Base-by-base conservation (phyloP, 805 yeast species). In the Cyberlindnera suaveolens region DNA sequence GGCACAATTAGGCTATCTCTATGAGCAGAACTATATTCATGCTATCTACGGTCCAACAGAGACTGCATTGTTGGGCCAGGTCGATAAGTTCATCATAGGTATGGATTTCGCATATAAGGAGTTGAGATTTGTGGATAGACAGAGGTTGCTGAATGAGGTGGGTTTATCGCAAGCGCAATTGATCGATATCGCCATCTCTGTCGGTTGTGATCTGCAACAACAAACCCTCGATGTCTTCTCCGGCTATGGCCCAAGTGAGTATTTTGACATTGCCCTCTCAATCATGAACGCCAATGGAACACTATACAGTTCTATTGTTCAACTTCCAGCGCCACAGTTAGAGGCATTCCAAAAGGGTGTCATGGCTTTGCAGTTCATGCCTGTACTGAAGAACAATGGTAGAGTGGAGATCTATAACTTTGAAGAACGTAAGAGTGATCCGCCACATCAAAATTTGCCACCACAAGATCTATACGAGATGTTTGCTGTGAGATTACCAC, bases 1-100 rank as follows among this genome's bases (percentile, higher is more conserved):
- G 65, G 75, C 81, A 34, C 96, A 91, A 63, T 69, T 93, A 53
- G 77, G 85, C 6, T 88, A 87, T 55, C 65, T 91, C 53, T 71
- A 73, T 48, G 74, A 74, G 36, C 68, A 68, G 39, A 70, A 68
- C 0, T 64, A 70, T 37, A 75, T 91, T 40, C 89, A 90, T 60
- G 80, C 84, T 5, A 78, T 90, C 31, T 85, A 80, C 62, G 96
- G 96, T 1, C 82, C 96, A 7, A 82, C 89, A 1, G 98, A 93
- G 54, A 71, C 80, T 32, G 65, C 90, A 36, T 66, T 91, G 58
- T 61, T 77, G 37, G 65, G 64, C 5, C 73, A 75, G 19, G 72
- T 84, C 23, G 93, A 86, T 44, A 82, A 77, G 50, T 78, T 89
- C 45, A 82, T 91, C 43, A 62, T 81, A 39, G 77, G 83, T 16